Base-by-base conservation (phyloP, 106 monocot genomes). In the Alisma plantagoaquatica region DNA sequence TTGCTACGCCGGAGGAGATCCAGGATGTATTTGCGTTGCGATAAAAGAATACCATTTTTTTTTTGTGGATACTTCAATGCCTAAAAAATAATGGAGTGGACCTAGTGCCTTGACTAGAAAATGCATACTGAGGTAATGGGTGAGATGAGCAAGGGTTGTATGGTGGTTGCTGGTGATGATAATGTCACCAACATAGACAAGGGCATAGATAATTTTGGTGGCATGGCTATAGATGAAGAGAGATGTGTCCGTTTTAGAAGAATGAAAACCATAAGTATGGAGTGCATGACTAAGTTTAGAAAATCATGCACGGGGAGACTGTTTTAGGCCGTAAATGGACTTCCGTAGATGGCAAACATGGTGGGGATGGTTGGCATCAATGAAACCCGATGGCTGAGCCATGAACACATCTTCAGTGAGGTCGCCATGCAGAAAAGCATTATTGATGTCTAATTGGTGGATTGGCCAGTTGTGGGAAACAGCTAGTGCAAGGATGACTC, bases 261-360 rank as follows among this genome's bases (percentile, higher is more conserved):
- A 17, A 3, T 2, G 1, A 12, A 54, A 54, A 20, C 33, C 7
- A 54, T 2, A 7, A 20, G 33, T 1, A 20, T 29, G 6, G 33
- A 10, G 9, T 3, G 16, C 2, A 7, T 2, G 18, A 8, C 3
- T 17, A 3, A 54, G 30, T 2, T 4, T 16, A 3, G 1, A 2
- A 54, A 54, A 52, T 33, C 33, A 54, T 1, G 54, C 54, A 7
- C 4, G 31, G 17, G 54, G 54, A 27, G 27, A 25, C 17, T 52
- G 52, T 20, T 52, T 27, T 2, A 52, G 29, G 2, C 1, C 52
- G 29, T 54, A 54, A 18, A 54, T 2, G 0, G 54, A 54, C 16
- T 33, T 32, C 1, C 33, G 54, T 9, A 54, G 33, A 0, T 33
- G 14, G 1, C 54, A 54, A 0, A 54, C 54, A 54, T 32, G 21